phyloP scores from a whole-genome alignment of 305 asterid species.

The Rubia peregrina region DNA sequence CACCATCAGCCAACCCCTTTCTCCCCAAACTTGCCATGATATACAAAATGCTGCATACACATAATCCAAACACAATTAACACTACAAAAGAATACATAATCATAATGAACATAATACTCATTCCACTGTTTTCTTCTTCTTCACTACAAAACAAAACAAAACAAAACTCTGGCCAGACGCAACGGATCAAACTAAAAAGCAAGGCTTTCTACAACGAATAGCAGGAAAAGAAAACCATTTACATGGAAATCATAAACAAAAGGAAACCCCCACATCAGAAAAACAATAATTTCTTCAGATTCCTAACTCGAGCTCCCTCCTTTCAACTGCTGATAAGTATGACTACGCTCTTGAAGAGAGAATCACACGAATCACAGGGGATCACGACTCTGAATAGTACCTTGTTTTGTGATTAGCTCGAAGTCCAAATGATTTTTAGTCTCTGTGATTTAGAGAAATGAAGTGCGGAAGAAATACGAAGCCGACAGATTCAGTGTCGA shows the following conservation, averaged over 20 bases:
- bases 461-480: background rate
- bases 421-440: background rate
- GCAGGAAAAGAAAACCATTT: background rate
- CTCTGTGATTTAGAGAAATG: background rate
- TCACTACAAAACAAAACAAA: slow-evolving; percentile 15
- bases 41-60: slow-evolving; percentile 26
- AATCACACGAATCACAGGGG: background rate
- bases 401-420: background rate
- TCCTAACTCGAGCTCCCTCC: background rate
- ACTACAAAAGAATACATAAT: slow-evolving; percentile 13
- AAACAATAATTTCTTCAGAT: background rate
- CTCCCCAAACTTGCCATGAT: slow-evolving; percentile 58
- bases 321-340: too few relatives aligned
- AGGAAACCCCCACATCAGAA: background rate
- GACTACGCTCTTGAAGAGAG: background rate
- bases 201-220: background rate
- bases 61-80: slow-evolving; percentile 24
- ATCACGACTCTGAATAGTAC: background rate
- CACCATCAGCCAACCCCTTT: slow-evolving; percentile 87
- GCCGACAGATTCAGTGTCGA: background rate
- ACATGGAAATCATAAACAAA: background rate
- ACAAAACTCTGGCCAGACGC: slow-evolving; percentile 14
- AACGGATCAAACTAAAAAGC: slow-evolving; percentile 12
- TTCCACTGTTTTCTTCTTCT: slow-evolving; percentile 8
- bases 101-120: slow-evolving; percentile 5